Evolutionary conservation across 257 asterid genomes (phyloP), one percentile per base, ranked within the genome.

Genomic region (Phtheirospermum japonicum): DNA sequence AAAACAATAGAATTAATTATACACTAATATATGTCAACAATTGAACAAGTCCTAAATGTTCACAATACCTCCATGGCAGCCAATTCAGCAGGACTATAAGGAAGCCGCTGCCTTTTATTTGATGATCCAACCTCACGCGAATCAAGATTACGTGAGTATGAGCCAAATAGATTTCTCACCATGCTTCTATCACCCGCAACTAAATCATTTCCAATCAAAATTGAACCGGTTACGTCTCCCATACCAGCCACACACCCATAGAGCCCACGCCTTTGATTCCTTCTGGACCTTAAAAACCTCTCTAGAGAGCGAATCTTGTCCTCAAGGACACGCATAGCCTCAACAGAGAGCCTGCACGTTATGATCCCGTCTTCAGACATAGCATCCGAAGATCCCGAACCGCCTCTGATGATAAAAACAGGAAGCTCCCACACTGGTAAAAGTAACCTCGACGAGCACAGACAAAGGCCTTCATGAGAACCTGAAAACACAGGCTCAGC

Each of bases 351-450:
- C 68, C 97, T 86, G 73, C 93, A 86, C 57, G 77, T 75, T 64
- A 92, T 63, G 54, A 91, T 62, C 70, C 82, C 85, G 73, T 77
- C 84, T 70, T 85, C 90, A 60, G 81, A 42, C 53, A 77, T 66
- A 63, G 75, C 74, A 66, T 72, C 77, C 26, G 89, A 63, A 65
- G 89, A 78, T 60, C 57, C 76, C 32, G 77, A 72, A 65, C 83
- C 83, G 63, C 94, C 85, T 83, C 79, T 86, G 61, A 75, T 61
- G 55, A 84, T 72, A 70, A 92, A 87, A 81, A 86, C 89, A 51
- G 98, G 98, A 75, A 89, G 96, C 76, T 92, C 93, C 98, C 98
- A 92, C 60, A 92, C 64, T 17, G 98, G 98, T 61, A 89, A 61
- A 56, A 92, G 93, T 68, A 92, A 77, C 75, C 98, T 92, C 55